Evolutionary conservation across 1,139 yeast species (phyloP).

Genomic region (Pichia cactophila): DNA sequence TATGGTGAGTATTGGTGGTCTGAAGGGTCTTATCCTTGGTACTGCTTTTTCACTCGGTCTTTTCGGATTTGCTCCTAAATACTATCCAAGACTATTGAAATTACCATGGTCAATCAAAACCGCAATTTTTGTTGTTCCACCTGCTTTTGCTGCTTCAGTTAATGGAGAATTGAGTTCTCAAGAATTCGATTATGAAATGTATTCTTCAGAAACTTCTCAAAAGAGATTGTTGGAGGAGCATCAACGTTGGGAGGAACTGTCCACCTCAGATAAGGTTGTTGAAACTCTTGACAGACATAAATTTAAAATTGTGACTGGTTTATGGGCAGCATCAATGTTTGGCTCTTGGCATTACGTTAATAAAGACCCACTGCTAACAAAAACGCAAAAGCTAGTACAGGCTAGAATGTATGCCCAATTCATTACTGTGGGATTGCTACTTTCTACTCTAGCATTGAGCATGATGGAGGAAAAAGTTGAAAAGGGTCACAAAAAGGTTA

Average conservation of each 20-base stretch:
- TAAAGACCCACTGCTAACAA: constrained; percentile 68
- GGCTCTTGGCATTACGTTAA: constrained; percentile 78
- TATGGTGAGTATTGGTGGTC: constrained; percentile 51
- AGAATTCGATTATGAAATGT: constrained; percentile 44
- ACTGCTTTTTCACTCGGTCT: constrained; percentile 44
- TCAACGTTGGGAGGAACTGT: constrained; percentile 42
- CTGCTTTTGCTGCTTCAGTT: constrained; percentile 46
- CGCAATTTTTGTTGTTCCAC: constrained; percentile 54
- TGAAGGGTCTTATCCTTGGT: constrained; percentile 56
- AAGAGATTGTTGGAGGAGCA: constrained; percentile 38
- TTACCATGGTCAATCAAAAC: constrained; percentile 49
- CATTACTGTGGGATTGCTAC: constrained; percentile 54
- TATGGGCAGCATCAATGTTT: constrained; percentile 83
- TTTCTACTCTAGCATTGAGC: constrained; percentile 57
- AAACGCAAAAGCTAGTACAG: constrained; percentile 80
- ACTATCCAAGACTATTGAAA: constrained; percentile 35
- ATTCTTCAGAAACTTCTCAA: constrained; percentile 32
- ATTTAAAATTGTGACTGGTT: constrained; percentile 65
- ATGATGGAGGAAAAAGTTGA: constrained; percentile 51
- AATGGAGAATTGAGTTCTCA: constrained; percentile 54
- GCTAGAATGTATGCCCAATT: constrained; percentile 95
- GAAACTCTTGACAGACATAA: constrained; percentile 42
- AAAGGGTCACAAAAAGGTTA: constrained; percentile 18
- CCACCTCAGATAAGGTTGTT: constrained; percentile 27
- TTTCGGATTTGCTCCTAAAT: constrained; percentile 34